Evolutionary conservation across 495 filamentous ascomycete species (phyloP), one percentile per base, ranked within the genome.

Genomic region (Trichodelitschia bisporula): DNA sequence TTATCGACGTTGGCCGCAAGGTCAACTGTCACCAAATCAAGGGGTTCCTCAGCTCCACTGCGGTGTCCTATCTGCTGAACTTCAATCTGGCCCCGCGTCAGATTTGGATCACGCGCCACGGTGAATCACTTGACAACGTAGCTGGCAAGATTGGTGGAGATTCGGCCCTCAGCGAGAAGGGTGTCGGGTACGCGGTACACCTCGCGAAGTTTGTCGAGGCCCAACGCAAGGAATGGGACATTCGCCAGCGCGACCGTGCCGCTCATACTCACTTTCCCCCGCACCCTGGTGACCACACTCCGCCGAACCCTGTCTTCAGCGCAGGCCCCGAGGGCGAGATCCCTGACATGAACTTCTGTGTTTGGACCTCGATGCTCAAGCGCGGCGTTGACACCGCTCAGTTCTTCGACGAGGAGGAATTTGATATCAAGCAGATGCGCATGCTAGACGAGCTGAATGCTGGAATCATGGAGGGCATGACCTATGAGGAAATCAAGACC

Each of bases 381-480:
- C 71, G 86, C 28, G 75, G 73, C 30, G 62, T 84, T 28, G 62
- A 89, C 41, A 83, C 82, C 1, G 79, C 76, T 0, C 63, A 82
- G 31, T 67, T 71, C 44, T 97, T 95, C 49, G 74, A 78, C 32
- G 86, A 95, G 37, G 86, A 97, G n/a, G 78, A 93, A 15, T 97
- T 79, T 44, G 86, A 95, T 38, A 67, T 84, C 42, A 97, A 97
- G 56, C 69, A 89, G 40, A 92, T 90, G 79, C 77, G 77, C 40
- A 92, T 93, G 80, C 66, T 97, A 11, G 89, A 97, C 42, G 86
- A 97, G 46, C 70, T 97, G 23, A 77, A 92, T 43, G 75, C 84
- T 1, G 86, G 86, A 11, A 61, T 59, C 23, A 86, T 91, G 58
- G 86, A 97, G 50, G 83, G 86, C 19, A 61, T 91, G 59, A 93